Evolutionary conservation across 495 filamentous ascomycete species (phyloP).

Genomic region (Hyphodiscus hymeniophilus): DNA sequence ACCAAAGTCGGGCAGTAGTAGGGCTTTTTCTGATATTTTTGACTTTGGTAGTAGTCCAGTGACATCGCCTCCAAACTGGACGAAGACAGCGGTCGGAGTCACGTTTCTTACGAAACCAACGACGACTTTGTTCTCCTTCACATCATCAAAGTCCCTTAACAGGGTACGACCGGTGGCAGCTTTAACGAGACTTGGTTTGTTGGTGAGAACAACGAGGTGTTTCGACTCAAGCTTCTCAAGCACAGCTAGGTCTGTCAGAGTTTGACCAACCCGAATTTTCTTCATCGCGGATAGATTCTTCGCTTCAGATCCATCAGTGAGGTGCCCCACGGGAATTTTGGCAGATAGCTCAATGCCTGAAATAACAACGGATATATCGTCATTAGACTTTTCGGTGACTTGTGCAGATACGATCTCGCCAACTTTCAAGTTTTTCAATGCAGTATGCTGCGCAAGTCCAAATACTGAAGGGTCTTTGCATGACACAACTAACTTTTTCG

Average conservation of each 20-base stretch:
- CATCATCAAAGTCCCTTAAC: constrained; percentile 56
- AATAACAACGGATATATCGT: constrained; percentile 71
- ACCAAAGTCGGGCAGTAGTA: constrained; percentile 64
- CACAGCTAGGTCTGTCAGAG: constrained; percentile 72
- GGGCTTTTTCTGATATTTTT: constrained; percentile 58
- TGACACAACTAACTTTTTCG: constrained; percentile 70
- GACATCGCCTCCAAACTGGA: constrained; percentile 72
- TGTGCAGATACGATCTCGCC: constrained; percentile 67
- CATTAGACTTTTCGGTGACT: constrained; percentile 77
- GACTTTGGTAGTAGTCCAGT: constrained; percentile 71
- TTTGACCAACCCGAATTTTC: constrained; percentile 73
- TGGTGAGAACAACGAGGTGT: constrained; percentile 62
- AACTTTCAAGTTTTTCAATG: constrained; percentile 59
- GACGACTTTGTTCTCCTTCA: constrained; percentile 57
- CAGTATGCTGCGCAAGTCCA: constrained; percentile 62
- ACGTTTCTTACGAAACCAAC: constrained; percentile 82
- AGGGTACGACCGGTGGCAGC: constrained; percentile 58
- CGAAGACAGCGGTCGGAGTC: constrained; percentile 66
- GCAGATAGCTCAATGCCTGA: constrained; percentile 63
- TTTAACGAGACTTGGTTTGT: constrained; percentile 74
- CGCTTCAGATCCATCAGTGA: constrained; percentile 69
- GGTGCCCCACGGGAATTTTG: constrained; percentile 62
- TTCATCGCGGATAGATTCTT: constrained; percentile 69
- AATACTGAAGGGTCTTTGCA: constrained; percentile 83
- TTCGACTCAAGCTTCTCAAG: constrained; percentile 69